Base-by-base conservation (phyloP, 495 filamentous ascomycete genomes). In the Penicillium lividum region DNA sequence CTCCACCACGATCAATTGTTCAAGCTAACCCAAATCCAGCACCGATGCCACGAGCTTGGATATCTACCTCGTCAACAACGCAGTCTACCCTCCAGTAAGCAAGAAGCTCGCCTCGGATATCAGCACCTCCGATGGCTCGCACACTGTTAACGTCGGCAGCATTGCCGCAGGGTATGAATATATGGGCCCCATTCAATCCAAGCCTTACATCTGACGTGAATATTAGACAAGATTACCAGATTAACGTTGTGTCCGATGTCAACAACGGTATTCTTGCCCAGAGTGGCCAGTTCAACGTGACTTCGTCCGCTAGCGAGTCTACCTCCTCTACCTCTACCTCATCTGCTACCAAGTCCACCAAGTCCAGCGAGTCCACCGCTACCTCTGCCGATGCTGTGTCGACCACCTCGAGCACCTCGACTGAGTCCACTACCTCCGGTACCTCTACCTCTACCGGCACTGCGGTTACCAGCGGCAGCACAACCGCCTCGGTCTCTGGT, bases 241-340 rank as follows among this genome's bases (percentile, higher is more conserved):
- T 77, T 59, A 74, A 76, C 65, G 59, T 77, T 22, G 22, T 69
- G 33, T 73, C 72, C 51, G 64, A 65, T 59, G 38, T 45, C 18
- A 75, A 75, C 66, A 69, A 62, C 48, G 75, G 75, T 15, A 76
- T 77, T 56, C 73, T 77, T 29, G 75, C 75, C 4, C 75, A 77
- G 61, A 73, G 72, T 5, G 38, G 67, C 36, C 69, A 76, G 46
- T 77, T 77, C 68, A 69, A 72, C 56, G 69, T 75, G 53, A 65
- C 63, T 45, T 59, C 51, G 34, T 53, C 64, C n/a, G 49, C 59
- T 29, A 18, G 53, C 29, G 56, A 51, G 58, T 30, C 42, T 59
- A 16, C 38, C 18, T 48, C 40, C 25, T 44, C 54, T 25, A 28
- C 59, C 5, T 46, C 61, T 27, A 54, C 53, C 13, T 22, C 58